Base-by-base conservation (phyloP, 768 basidiomycete species). In the Tricholoma sp. region DNA sequence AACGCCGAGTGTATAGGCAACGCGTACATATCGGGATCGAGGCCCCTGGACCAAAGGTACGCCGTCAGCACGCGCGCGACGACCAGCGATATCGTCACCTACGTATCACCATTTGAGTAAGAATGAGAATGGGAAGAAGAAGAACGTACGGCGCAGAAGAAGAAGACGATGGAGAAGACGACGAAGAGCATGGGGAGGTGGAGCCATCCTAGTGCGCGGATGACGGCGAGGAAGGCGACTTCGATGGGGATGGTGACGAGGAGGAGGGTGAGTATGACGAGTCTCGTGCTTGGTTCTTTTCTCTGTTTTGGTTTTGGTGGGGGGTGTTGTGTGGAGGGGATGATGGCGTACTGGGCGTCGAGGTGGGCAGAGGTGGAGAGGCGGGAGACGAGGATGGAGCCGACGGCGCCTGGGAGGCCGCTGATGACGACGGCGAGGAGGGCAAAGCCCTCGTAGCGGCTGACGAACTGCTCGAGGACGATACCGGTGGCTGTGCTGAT, bases 11-110 rank as follows among this genome's bases (percentile, higher is more conserved):
- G 94, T 28, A 96, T 82, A 7, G 94, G 94, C n/a, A 98, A 73
- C 1, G 93, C 93, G 67, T 96, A 95, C 72, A 89, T 86, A 68
- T 98, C 94, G 5, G 94, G 94, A 67, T 98, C 94, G 28, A 84
- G 76, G 10, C 81, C 76, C 54, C 76, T 83, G 0, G 80, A 79
- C 93, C 94, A 96, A 28, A 97, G 79, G 66, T 83, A 85, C 44
- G 82, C 72, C 2, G 93, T 94, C 50, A 94, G 74, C 10, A 66
- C 63, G 50, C 77, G 81, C 1, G 90, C 93, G 33, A 89, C 69
- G 29, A 77, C 24, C 4, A 98, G 77, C 2, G 94, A 94, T 56
- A 83, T 71, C 11, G 78, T 68, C 28, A 89, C 86, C 93, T 96
- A 65, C 37, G 50, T n/a, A n/a, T n/a, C n/a, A n/a, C n/a, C n/a